Evolutionary conservation across 2,329 filamentous ascomycete genomes (phyloP), one percentile per base, ranked within the genome.

Genomic region (Lachnellula arida): DNA sequence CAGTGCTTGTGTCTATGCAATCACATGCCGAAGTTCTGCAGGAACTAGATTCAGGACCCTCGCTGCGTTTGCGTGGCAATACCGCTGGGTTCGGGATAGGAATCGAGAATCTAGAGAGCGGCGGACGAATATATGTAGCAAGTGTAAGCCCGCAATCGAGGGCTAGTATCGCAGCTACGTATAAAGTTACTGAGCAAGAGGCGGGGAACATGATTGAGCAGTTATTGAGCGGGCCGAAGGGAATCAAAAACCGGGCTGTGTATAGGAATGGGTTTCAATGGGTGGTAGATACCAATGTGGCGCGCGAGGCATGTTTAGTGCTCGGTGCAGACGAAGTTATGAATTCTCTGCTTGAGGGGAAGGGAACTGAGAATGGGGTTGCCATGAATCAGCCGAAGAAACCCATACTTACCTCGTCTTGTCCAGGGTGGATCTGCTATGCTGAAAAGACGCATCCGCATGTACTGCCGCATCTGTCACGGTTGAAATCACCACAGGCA

Each of bases 361-460:
- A 56, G 50, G 55, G 22, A 15, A 23, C 47, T 12, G 53, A 59
- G n/a, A 49, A 55, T 35, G 56, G 57, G 15, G 42, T 35, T 15
- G 54, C 51, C 5, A 46, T 14, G 4, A 63, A 60, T 34, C 55
- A 61, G 46, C 62, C 70, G 4, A 61, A 67, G 22, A 76, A 76
- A 59, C 89, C 90, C 0, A 84, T 93, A 32, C 79, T 99, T 44
- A 91, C 92, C 8, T 92, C 92, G 3, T 91, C 91, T 19, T 99
- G 94, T 71, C 94, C 94, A 0, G 94, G 94, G 7, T 99, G 95
- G 92, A 93, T 99, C 54, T 99, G 94, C 74, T 99, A 99, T 68
- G 93, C 93, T 25, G 94, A 99, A 72, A 97, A 99, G 75, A 97
- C 93, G 54, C 94, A 99, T 68, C 91, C 94, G 1, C 87, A 97